These are phyloP conservation scores for Falciphora oryzae DNA, from an alignment of 2,329 filamentous ascomycete species.

Conservation along the genomic window DNA sequence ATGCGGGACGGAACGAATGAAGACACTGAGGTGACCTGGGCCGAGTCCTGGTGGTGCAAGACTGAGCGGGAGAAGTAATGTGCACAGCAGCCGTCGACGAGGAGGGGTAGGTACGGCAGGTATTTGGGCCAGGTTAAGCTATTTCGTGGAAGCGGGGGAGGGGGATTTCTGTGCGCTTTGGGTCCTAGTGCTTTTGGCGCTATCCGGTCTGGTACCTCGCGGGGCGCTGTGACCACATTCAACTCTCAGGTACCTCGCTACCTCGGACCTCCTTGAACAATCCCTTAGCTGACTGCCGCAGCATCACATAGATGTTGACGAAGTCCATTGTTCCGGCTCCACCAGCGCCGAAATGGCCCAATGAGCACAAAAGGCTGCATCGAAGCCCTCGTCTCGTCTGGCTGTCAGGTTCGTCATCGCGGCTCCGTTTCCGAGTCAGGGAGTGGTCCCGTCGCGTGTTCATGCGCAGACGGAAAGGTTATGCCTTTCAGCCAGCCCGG, in stretches of 20 bases:
- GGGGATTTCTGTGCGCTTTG: slow-evolving; percentile 8
- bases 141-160: slow-evolving; percentile 9
- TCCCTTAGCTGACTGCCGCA: not conserved
- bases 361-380: not conserved
- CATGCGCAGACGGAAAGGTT: not conserved
- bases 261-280: not conserved
- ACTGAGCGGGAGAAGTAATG: not conserved
- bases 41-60: not conserved
- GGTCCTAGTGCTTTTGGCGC: not conserved
- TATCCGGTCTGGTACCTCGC: not conserved
- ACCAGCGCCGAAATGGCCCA: not conserved
- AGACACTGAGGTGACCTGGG: not conserved
- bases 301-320: not conserved
- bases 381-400: not conserved
- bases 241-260: not conserved
- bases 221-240: not conserved
- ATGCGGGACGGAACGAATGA: slow-evolving; percentile 1
- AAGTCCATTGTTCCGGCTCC: not conserved
- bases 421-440: not conserved
- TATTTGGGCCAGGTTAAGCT: slow-evolving; percentile 8
- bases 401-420: not conserved
- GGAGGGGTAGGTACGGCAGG: slow-evolving; percentile 8
- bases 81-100: not conserved
- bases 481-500: not conserved
- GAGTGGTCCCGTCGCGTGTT: not conserved